Evolutionary conservation across 768 basidiomycete genomes (phyloP).

Genomic region (Mycena metata): DNA sequence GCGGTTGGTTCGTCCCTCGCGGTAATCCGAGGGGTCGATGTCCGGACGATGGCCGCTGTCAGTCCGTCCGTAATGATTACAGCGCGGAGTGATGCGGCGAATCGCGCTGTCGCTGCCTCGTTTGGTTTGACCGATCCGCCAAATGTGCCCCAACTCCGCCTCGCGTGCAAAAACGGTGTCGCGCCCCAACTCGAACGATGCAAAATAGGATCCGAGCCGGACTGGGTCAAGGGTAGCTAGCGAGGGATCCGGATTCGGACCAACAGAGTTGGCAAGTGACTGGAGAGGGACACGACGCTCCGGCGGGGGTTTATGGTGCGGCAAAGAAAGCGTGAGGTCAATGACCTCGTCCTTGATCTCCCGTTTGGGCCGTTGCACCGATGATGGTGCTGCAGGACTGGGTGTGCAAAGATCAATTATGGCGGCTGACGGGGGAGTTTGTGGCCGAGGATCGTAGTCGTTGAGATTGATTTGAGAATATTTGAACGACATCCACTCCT

Average conservation of each 20-base stretch:
- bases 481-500: no score
- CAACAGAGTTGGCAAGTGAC: not conserved
- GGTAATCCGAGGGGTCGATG: conserved; percentile 32
- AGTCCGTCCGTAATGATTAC: conserved; percentile 24
- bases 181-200: not conserved
- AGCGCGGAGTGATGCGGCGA: not conserved
- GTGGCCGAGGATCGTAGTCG: no score
- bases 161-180: conserved; percentile 1
- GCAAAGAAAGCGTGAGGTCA: conserved; percentile 9
- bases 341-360: not conserved
- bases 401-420: conserved; percentile 19
- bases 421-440: no score
- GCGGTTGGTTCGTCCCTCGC: conserved; percentile 13
- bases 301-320: not conserved
- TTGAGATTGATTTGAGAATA: no score
- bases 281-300: not conserved
- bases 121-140: conserved; percentile 11
- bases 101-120: conserved; percentile 14
- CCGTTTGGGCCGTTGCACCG: not conserved
- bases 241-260: no score
- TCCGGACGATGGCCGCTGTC: not conserved
- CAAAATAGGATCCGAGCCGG: conserved; percentile 10
- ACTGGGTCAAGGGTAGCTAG: not conserved
- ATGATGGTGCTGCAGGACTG: not conserved
- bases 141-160: conserved; percentile 13